Conservation (phyloP, 192 early-diverging fungal species). For the Coemansia sp. region DNA sequence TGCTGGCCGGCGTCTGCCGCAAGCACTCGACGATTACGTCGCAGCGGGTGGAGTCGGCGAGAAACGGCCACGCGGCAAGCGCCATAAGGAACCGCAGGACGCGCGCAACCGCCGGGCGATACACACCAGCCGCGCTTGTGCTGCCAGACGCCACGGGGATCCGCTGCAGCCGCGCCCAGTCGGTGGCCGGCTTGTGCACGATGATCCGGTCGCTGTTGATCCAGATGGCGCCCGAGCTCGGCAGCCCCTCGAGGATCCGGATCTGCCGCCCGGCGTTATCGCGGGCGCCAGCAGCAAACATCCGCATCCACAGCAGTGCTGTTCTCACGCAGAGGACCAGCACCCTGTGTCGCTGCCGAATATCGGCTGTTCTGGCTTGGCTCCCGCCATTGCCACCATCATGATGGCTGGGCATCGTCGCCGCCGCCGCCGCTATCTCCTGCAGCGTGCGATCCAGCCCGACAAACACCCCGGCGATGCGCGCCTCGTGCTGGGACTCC, state of each 20-base stretch:
- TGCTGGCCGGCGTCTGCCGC: constrained; percentile 8
- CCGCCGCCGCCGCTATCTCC: background rate
- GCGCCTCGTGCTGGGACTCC: constrained; percentile 18
- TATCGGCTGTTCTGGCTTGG: too few relatives aligned
- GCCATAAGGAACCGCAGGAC: constrained; percentile 16
- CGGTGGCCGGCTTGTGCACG: constrained; percentile 26
- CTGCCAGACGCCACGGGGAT: constrained; percentile 16
- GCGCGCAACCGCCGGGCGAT: constrained; percentile 1
- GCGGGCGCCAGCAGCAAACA: constrained; percentile 23
- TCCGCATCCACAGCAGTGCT: constrained; percentile 24
- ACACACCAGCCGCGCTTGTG: background rate
- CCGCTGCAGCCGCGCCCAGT: constrained; percentile 44
- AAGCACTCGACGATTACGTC: background rate
- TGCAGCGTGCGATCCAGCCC: constrained; percentile 1
- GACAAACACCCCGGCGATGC: constrained; percentile 20
- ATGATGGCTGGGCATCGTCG: background rate
- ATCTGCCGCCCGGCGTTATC: constrained; percentile 21
- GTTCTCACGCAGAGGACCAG: constrained; percentile 15
- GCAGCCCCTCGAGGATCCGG: constrained; percentile 9
- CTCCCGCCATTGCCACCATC: background rate
- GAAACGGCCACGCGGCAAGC: constrained; percentile 9
- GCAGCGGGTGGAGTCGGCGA: constrained; percentile 4
- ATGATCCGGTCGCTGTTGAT: constrained; percentile 23
- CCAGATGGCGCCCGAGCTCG: constrained; percentile 16
- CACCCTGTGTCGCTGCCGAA: too few relatives aligned